phyloP scores from a whole-genome alignment of 2,329 filamentous ascomycete genomes.

The Grosmannia serpens region DNA sequence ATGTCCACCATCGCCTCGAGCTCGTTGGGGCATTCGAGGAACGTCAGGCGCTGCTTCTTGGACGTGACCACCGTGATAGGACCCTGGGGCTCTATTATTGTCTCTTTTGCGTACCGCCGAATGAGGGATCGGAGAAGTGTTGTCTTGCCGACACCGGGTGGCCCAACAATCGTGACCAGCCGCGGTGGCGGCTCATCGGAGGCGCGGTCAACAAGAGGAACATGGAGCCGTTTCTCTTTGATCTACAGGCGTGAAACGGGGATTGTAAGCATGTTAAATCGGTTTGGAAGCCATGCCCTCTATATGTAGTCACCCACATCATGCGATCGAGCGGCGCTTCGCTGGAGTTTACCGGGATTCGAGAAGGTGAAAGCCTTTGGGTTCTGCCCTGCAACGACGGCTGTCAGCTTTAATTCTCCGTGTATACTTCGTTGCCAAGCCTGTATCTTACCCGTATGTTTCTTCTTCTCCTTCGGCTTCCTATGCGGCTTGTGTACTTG shows the following conservation, averaged over 20 bases:
- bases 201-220: conserved; percentile 88
- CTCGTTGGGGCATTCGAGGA: conserved; percentile 94
- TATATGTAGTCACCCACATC: conserved; percentile 38
- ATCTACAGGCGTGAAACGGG: conserved; percentile 39
- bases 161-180: conserved; percentile 87
- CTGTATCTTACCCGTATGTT: conserved; percentile 41
- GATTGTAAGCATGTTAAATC: neutral
- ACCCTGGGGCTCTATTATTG: conserved; percentile 76
- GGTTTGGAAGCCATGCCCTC: neutral
- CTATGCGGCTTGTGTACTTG: conserved; percentile 79
- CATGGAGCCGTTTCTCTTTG: conserved; percentile 92
- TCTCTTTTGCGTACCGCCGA: conserved; percentile 90
- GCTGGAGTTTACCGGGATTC: conserved; percentile 68
- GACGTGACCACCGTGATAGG: conserved; percentile 94
- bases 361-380: conserved; percentile 85
- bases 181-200: conserved; percentile 92
- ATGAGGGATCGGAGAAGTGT: conserved; percentile 64
- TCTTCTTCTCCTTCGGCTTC: conserved; percentile 81
- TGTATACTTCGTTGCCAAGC: no score
- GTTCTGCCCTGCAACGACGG: conserved; percentile 51
- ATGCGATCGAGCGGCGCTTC: conserved; percentile 59
- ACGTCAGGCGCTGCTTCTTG: conserved; percentile 88
- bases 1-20: conserved; percentile 95
- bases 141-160: conserved; percentile 39
- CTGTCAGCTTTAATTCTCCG: conserved; percentile 11